Percentiles rank a stretch among this genome's conserved stretches.
These are phyloP conservation scores for Ichthyophthirius multifiliis DNA, from an alignment of 169 alveolate genomes.

Conservation along the genomic window DNA sequence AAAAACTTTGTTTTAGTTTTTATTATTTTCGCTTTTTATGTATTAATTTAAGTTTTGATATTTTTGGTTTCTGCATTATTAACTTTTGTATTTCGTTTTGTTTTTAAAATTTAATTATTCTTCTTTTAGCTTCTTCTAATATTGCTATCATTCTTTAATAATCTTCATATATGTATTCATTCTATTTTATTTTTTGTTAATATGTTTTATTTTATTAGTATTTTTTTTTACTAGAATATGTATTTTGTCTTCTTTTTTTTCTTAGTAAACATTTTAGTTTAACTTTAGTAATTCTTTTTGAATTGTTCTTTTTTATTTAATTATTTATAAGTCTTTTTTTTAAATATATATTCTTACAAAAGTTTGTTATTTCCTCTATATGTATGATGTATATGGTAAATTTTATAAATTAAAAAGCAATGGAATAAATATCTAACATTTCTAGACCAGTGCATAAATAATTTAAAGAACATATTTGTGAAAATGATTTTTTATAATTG, in stretches of 20 bases:
- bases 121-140: slow-evolving; percentile 1
- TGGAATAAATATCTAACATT: slow-evolving; percentile 29
- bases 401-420: slow-evolving; percentile 13
- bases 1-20: background rate
- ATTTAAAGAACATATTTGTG: slow-evolving; percentile 11
- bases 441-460: slow-evolving; percentile 36
- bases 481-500: slow-evolving; percentile 14
- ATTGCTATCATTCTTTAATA: background rate
- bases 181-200: background rate
- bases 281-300: background rate
- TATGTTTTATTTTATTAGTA: background rate
- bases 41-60: background rate
- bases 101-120: background rate
- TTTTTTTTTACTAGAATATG: background rate
- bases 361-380: background rate
- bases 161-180: background rate
- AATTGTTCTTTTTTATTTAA: background rate
- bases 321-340: background rate
- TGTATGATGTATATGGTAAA: slow-evolving; percentile 23
- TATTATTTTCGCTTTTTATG: background rate
- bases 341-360: background rate
- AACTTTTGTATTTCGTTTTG: background rate
- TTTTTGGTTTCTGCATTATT: background rate
- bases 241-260: background rate
- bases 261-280: background rate